Conservation (phyloP, 208 protist species). For the Porcisia deanei region DNA sequence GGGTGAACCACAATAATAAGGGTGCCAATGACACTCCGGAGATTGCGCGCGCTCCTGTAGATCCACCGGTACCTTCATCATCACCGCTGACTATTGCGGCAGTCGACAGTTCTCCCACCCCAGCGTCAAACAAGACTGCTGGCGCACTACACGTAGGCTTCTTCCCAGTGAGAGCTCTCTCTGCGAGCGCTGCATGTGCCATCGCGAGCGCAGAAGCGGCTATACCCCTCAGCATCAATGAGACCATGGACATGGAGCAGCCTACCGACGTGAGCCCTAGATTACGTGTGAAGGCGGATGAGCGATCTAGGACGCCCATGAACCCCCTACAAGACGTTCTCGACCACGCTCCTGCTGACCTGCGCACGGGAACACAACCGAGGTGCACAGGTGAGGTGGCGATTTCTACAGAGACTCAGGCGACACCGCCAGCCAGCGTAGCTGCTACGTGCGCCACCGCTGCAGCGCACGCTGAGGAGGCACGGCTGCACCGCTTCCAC, state of each 20-base stretch:
- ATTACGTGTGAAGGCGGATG: not conserved
- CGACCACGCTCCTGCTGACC: not conserved
- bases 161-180: not conserved
- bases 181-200: not conserved
- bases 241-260: constrained; percentile 14
- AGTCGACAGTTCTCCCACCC: not conserved
- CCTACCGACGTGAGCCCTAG: not conserved
- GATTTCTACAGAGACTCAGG: not conserved
- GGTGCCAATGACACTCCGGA: not conserved
- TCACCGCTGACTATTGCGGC: not conserved
- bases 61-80: not conserved
- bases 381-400: not conserved
- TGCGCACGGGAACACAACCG: not conserved
- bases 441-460: constrained; percentile 11
- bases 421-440: not conserved
- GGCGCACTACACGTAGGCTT: not conserved
- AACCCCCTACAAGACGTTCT: not conserved
- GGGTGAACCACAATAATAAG: not conserved
- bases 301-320: not conserved
- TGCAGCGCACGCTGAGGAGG: constrained; percentile 16
- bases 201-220: not conserved
- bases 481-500: constrained; percentile 13
- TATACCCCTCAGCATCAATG: constrained; percentile 30
- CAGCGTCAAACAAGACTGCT: not conserved
- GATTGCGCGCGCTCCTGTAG: not conserved